Base-by-base conservation (phyloP, 148 eudicot species). In the Spergularia bocconei region DNA sequence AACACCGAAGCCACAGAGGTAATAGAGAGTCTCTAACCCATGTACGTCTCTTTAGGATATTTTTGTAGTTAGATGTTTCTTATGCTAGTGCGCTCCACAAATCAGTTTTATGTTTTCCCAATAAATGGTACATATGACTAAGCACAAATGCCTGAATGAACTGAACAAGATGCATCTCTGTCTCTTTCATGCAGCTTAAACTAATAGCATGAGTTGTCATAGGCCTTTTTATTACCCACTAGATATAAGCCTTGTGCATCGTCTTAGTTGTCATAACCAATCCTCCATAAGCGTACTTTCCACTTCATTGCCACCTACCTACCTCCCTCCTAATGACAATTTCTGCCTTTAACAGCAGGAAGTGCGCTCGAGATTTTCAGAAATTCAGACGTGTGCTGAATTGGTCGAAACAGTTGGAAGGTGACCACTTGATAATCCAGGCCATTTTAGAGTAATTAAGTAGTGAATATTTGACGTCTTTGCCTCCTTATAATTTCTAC, bases 371-470 rank as follows among this genome's bases (percentile, higher is more conserved):
- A 68, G 50, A 3, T 73, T 21, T 69, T 63, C 71, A 58, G 64
- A 74, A 59, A 17, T 75, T 15, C 71, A 76, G 68, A 76, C 78
- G 21, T 82, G 84, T 25, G 14, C 61, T 65, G 83, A 86, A 64
- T 83, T 88, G 21, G 59, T 84, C 23, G 72, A 84, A 33, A 79
- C 63, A 68, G 87, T 84, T 64, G 76, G 82, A 71, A 88, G 87
- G 89, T 72, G 82, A 73, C 71, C n/a, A 61, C 64, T 55, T 55
- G 16, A 21, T 23, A 51, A 11, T 8, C 48, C 50, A 13, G 16
- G 23, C 15, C 7, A 3, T 15, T 67, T 9, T 65, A 39, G 23
- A 16, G 2, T 12, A 16, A 41, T 15, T 65, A 65, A 39, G 48
- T 65, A 39, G 23, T 19, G 54, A 67, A 47, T 66, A 38, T 21